Conservation (phyloP, 1,284 basidiomycete species). For the Leccinum variabile region DNA sequence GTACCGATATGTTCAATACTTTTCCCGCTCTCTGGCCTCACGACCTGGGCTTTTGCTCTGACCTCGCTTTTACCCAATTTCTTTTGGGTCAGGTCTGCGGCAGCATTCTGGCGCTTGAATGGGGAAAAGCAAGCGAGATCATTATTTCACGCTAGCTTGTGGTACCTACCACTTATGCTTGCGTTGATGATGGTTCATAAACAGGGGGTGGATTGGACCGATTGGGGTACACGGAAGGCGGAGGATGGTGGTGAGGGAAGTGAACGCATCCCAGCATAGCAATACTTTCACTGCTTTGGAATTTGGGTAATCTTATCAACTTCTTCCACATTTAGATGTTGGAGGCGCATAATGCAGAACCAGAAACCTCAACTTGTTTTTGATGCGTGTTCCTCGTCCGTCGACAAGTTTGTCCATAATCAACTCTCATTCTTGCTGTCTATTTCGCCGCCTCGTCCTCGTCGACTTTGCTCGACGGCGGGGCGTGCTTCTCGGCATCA, state of each 20-base stretch:
- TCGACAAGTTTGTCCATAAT: constrained; percentile 65
- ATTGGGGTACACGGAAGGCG: constrained; percentile 40
- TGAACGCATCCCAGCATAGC: neutral
- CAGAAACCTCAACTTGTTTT: constrained; percentile 48
- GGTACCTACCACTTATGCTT: constrained; percentile 90
- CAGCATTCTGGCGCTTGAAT: constrained; percentile 71
- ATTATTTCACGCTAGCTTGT: constrained; percentile 83
- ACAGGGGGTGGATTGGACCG: constrained; percentile 73
- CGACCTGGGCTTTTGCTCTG: constrained; percentile 84
- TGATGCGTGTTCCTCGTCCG: constrained; percentile 70
- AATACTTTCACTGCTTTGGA: neutral
- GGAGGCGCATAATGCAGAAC: too few relatives aligned
- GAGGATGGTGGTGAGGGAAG: neutral
- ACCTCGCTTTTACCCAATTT: constrained; percentile 79
- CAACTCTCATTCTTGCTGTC: constrained; percentile 72
- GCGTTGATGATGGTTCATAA: constrained; percentile 96
- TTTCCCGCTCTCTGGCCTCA: constrained; percentile 84
- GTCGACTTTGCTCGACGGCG: constrained; percentile 38
- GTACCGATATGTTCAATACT: constrained; percentile 81
- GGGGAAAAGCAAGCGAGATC: constrained; percentile 81
- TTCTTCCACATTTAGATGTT: too few relatives aligned
- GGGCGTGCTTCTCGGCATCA: constrained; percentile 21
- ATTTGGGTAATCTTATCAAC: too few relatives aligned
- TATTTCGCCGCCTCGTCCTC: constrained; percentile 49
- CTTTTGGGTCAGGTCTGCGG: constrained; percentile 70